Base-by-base conservation (phyloP, 371 early-diverging fungal genomes). In the Fennellomyces sp. region DNA sequence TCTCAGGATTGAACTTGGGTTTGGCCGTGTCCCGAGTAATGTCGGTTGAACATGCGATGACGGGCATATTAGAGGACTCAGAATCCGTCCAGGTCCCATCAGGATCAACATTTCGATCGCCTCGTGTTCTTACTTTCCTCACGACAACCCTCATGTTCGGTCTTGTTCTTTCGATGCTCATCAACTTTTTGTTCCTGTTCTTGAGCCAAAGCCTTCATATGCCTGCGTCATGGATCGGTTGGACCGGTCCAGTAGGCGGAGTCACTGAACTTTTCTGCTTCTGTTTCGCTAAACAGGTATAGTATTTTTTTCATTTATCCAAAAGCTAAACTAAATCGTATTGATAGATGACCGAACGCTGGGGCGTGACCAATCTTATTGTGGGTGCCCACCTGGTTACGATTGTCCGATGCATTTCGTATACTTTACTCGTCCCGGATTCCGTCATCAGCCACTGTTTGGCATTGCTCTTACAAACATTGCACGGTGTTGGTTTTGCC, bases 311-410 rank as follows among this genome's bases (percentile, higher is more conserved):
- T 15, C 17, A 15, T 39, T 15, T 39, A 15, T 7, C 15, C 39
- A 15, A 39, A 39, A 26, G n/a, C n/a, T n/a, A n/a, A n/a, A n/a
- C n/a, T n/a, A n/a, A n/a, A n/a, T n/a, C n/a, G n/a, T n/a, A 33
- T 33, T 33, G 35, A 27, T n/a, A 76, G 76, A 59, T 78, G 60
- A 72, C 69, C 11, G 75, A 79, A 56, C 56, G 38, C 15, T 69
- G 70, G 55, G 76, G 76, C 56, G 73, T 72, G 1, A 70, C 76
- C 27, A 71, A 69, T n/a, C 61, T 79, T 60, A 68, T 79, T 28
- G 31, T 76, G 3, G 49, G 51, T 38, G 80, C 80, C 11, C 80
- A 79, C 58, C 19, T 74, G 5, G 72, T 64, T 11, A 79, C 72
- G 7, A 65, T 72, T 35, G 38, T 69, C 17, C 74, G 80, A 31